Base-by-base conservation (phyloP, 2,329 filamentous ascomycete genomes). In the Penicillium polonicum region DNA sequence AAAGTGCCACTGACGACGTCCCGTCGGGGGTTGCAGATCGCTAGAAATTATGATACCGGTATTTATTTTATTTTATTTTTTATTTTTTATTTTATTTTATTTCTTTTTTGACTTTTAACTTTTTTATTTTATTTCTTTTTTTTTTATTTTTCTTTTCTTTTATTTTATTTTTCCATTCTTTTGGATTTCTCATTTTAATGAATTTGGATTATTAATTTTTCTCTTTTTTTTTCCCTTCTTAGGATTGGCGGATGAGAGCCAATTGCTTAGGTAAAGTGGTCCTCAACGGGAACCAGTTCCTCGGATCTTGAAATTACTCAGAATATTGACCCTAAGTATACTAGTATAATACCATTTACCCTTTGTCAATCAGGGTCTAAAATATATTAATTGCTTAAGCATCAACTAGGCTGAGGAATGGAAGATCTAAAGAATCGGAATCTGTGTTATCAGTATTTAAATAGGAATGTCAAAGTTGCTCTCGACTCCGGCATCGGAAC, bases 1-100 rank as follows among this genome's bases (percentile, higher is more conserved):
- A 33, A 52, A 68, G 72, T 73, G 73, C 72, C 73, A 74, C 73
- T 75, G 72, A 75, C 72, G 73, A 74, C 69, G 72, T 73, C 65
- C 71, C 68, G 68, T 71, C 69, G 67, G 68, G 70, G 72, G 67
- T 70, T 74, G 73, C 72, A 73, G 73, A 75, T 75, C 72, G 62
- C 41, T 45, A 21, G 21, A 36, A 45, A 52, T 70, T 68, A 62
- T 39, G 57, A 52, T 66, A 63, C 58, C 48, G 48, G 49, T 31
- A 43, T 56, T 60, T 61, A 49, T 49, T 36, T 44, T n/a, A n/a
- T 44, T 42, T 21, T 53, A 2, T 12, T 36, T n/a, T 46, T 57
- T 27, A 19, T 48, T 52, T 48, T 50, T 57, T 45, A 5, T 23
- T 50, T 10, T 4, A 31, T 23, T 44, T 46, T 43, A n/a, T n/a